Percentiles rank a stretch among this genome's conserved stretches.
phyloP scores from a whole-genome alignment of 2,329 filamentous ascomycete genomes.

The Thermoascus crustaceus region DNA sequence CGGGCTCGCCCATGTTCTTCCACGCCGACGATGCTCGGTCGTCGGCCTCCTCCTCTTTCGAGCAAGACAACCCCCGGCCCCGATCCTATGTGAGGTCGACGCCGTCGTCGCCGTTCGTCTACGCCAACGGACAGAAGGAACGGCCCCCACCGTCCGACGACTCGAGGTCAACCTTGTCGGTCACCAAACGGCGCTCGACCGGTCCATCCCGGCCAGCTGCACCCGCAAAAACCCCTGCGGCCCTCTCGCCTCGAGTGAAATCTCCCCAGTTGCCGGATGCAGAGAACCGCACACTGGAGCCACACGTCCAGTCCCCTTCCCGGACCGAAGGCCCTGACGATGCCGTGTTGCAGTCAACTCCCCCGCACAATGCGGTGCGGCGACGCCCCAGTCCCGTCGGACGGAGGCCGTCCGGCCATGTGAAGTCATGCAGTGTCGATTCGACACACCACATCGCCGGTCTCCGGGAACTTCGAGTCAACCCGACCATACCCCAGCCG shows the following conservation, averaged over 20 bases:
- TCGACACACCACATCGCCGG: conserved; percentile 14
- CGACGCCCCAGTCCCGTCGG: conserved; percentile 11
- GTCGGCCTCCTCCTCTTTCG: conserved; percentile 31
- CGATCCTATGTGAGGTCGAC: conserved; percentile 18
- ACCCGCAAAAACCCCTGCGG: conserved; percentile 13
- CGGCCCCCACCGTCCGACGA: conserved; percentile 16
- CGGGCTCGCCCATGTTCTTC: conserved; percentile 66
- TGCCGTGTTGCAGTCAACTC: conserved; percentile 14
- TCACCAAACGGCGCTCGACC: conserved; percentile 21
- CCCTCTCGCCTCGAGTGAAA: conserved; percentile 23
- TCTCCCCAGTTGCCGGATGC: conserved; percentile 22
- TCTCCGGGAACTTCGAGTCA: conserved; percentile 19
- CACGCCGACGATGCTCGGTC: conserved; percentile 72
- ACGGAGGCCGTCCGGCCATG: conserved; percentile 13
- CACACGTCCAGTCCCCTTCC: conserved; percentile 11
- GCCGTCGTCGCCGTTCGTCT: conserved; percentile 26
- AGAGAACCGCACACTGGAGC: conserved; percentile 17
- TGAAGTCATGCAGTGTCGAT: conserved; percentile 29
- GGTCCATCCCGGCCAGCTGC: conserved; percentile 21
- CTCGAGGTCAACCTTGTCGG: conserved; percentile 9
- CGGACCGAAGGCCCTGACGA: conserved; percentile 14
- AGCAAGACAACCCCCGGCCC: conserved; percentile 22
- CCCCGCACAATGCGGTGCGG: conserved; percentile 14
- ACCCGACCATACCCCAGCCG: conserved; percentile 22
- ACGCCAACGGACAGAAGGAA: conserved; percentile 31